Conservation (phyloP, 768 basidiomycete genomes). For the Suillus brevipes region DNA sequence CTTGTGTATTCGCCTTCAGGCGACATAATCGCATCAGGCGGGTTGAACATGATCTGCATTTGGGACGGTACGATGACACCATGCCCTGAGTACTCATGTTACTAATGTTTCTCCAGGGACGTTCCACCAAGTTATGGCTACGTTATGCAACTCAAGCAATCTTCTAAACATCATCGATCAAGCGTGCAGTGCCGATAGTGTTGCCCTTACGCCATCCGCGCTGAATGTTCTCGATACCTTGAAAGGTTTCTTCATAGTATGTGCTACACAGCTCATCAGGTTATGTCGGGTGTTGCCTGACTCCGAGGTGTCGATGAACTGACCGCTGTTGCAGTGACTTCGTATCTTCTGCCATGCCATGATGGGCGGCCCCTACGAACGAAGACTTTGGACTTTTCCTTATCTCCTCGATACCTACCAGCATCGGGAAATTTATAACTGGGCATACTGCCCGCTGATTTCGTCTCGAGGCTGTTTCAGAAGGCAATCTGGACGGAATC, state of each 20-base stretch:
- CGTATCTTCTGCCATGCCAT: conserved; percentile 31
- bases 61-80: neutral
- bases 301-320: conserved; percentile 45
- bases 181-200: conserved; percentile 7
- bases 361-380: conserved; percentile 23
- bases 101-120: conserved; percentile 1
- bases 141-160: conserved; percentile 46
- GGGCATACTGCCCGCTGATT: conserved; percentile 21
- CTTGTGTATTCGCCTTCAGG: neutral
- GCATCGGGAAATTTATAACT: conserved; percentile 3
- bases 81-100: neutral
- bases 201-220: conserved; percentile 19
- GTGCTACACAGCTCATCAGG: conserved; percentile 34
- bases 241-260: conserved; percentile 12
- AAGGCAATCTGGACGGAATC: conserved; percentile 45
- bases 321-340: conserved; percentile 43
- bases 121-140: conserved; percentile 50
- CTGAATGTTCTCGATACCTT: conserved; percentile 37
- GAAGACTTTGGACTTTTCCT: conserved; percentile 10
- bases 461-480: conserved; percentile 38
- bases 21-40: neutral
- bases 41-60: neutral
- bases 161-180: conserved; percentile 47
- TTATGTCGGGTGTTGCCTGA: conserved; percentile 36
- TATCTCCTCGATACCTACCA: neutral